These are phyloP conservation scores for Nymphaea colorata DNA, from an alignment of 164 flowering plant genomes.

Conservation along the genomic window DNA sequence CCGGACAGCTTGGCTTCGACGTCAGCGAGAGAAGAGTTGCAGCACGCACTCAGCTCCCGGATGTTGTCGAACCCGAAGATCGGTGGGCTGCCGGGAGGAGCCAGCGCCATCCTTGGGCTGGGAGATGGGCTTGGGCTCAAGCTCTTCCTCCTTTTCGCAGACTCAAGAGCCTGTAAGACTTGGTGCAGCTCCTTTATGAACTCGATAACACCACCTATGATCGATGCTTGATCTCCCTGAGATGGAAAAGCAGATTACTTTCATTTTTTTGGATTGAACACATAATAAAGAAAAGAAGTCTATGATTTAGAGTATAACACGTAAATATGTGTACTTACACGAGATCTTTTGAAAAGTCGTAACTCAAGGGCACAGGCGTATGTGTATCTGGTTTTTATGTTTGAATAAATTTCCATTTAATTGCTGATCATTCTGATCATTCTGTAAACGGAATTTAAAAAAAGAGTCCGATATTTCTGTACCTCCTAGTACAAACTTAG, in stretches of 20 bases:
- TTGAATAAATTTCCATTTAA: no score
- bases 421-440: no score
- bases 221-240: conserved; percentile 96
- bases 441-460: no score
- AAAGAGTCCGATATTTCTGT: no score
- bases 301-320: no score
- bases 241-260: background rate
- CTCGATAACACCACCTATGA: conserved; percentile 83
- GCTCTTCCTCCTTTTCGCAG: conserved; percentile 67
- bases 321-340: no score
- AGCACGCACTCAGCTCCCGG: conserved; percentile 58
- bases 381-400: no score
- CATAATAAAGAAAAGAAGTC: no score
- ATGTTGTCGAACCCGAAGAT: conserved; percentile 14
- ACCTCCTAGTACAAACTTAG: no score
- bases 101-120: conserved; percentile 38
- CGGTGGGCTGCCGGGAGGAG: conserved; percentile 9
- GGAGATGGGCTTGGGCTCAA: conserved; percentile 64
- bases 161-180: conserved; percentile 61
- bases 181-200: conserved; percentile 94
- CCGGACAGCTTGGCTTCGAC: conserved; percentile 90
- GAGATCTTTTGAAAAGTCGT: no score
- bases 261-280: no score
- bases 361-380: no score
- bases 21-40: conserved; percentile 73